Base-by-base conservation (phyloP, 2,329 filamentous ascomycete species). In the Fusarium nematophilum region DNA sequence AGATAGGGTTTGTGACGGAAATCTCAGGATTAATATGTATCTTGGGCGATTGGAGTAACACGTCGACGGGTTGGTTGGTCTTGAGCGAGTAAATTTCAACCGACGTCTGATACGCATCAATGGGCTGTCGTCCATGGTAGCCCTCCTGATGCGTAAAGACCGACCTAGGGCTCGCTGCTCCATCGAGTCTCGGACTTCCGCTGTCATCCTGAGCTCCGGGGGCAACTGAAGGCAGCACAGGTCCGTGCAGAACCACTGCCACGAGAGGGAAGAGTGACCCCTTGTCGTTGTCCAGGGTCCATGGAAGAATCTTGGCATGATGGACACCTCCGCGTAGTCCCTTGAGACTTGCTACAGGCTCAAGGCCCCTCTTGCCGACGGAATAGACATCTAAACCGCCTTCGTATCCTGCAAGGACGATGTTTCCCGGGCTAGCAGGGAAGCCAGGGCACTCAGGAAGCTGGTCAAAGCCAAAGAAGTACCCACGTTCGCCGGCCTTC, bases 21-120 rank as follows among this genome's bases (percentile, higher is more conserved):
- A 79, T 71, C 21, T 73, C 72, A 56, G 84, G 78, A 68, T 83
- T 80, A 67, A 91, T 75, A 39, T 86, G 78, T 48, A 86, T 79
- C 71, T 86, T 81, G 43, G 90, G 84, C 36, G 89, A 87, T 66
- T 88, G 85, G 57, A 96, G 88, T 8, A 98, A 79, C 1, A 91
- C 90, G 21, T 88, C 85, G 49, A 97, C 76, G 50, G 86, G 85
- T 58, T 85, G 83, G 66, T 88, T 88, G n/a, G 88, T 91, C 65
- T 85, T 87, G 56, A 98, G 78, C 1, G 93, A 97, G 74, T 94
- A 96, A 0, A 98, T 80, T 66, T 97, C 92, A 6, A 97, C 92
- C 0, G 90, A 89, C 0, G 93, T 97, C 74, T 96, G 93, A 69
- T 94, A 96, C 39, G 83, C 82, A 43, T 86, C 83, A 54, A 88